Percentiles rank a stretch among this genome's conserved stretches.
Conservation (phyloP, 176 grass and related monocot genomes). For the Neostapfia colusana region DNA sequence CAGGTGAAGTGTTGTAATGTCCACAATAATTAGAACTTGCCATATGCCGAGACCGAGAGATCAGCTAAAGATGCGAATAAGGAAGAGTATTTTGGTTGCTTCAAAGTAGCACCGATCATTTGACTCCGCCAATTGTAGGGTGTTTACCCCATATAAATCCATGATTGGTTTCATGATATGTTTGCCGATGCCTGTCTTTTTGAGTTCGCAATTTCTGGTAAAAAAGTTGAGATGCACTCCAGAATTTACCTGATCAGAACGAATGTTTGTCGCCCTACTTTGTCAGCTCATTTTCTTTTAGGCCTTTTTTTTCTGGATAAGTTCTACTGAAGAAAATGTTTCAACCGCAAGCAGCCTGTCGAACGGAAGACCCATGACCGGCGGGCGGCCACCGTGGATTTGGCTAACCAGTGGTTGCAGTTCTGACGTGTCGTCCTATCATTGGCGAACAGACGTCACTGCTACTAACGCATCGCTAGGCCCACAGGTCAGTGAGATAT, state of each 20-base stretch:
- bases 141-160: neutral
- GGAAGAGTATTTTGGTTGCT: slow-evolving; percentile 16
- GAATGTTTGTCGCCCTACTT: neutral
- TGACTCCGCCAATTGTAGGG: slow-evolving; percentile 22
- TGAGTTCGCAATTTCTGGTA: neutral
- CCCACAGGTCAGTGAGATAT: slow-evolving; percentile 31
- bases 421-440: neutral
- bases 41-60: slow-evolving; percentile 7
- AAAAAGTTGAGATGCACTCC: neutral
- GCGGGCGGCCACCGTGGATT: neutral
- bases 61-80: slow-evolving; percentile 26
- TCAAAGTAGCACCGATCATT: slow-evolving; percentile 15
- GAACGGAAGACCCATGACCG: neutral
- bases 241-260: neutral
- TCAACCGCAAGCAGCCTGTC: too few relatives aligned
- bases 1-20: slow-evolving; percentile 31
- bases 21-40: slow-evolving; percentile 40
- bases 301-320: neutral
- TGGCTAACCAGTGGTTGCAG: neutral
- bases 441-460: slow-evolving; percentile 29
- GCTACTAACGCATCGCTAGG: neutral
- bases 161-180: neutral
- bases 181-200: neutral
- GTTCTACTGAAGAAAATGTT: too few relatives aligned
- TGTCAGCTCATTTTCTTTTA: neutral